Conservation (phyloP, 2,329 filamentous ascomycete genomes). For the Apiospora arundinis region DNA sequence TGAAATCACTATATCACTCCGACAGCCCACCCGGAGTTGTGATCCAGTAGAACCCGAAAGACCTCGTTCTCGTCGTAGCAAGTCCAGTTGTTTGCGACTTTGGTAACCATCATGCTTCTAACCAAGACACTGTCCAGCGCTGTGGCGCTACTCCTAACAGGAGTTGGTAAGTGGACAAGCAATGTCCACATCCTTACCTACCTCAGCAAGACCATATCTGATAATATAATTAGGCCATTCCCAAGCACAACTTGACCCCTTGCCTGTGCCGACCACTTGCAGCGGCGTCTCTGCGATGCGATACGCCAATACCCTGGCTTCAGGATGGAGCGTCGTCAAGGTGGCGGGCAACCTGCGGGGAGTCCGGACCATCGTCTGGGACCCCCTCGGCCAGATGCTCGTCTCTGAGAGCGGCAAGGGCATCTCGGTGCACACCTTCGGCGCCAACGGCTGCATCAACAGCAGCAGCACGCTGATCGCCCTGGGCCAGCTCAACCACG, state of each 20-base stretch:
- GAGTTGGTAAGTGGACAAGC: neutral
- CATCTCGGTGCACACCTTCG: slow-evolving; percentile 48
- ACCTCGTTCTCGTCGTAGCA: neutral
- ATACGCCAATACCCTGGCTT: slow-evolving; percentile 41
- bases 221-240: slow-evolving; percentile 35
- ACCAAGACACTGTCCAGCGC: neutral
- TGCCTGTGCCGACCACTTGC: slow-evolving; percentile 44
- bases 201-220: neutral
- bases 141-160: neutral
- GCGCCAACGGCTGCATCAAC: slow-evolving; percentile 47
- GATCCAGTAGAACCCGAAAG: neutral
- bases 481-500: slow-evolving; percentile 47
- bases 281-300: slow-evolving; percentile 41
- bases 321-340: slow-evolving; percentile 48
- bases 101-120: neutral
- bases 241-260: slow-evolving; percentile 29
- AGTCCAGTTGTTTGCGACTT: neutral
- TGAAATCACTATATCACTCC: neutral
- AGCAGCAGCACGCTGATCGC: slow-evolving; percentile 45
- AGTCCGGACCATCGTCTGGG: slow-evolving; percentile 45
- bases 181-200: neutral
- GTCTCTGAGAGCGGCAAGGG: slow-evolving; percentile 45
- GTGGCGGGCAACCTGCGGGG: slow-evolving; percentile 44
- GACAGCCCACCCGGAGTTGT: neutral
- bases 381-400: slow-evolving; percentile 45